These are phyloP conservation scores for Sarocladium brachiariae DNA, from an alignment of 2,329 filamentous ascomycete genomes.

Conservation along the genomic window DNA sequence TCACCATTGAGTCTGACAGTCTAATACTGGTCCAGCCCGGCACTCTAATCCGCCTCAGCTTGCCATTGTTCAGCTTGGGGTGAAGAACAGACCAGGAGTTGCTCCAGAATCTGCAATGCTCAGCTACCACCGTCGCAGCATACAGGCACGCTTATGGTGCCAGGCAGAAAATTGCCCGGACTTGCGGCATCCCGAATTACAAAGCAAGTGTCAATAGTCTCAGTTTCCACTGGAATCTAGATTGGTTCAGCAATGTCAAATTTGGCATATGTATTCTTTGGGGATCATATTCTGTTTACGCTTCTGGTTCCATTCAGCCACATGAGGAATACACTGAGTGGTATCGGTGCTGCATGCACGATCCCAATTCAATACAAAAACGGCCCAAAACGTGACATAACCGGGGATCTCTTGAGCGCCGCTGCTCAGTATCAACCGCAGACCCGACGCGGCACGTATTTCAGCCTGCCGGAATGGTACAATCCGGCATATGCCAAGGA, in stretches of 20 bases:
- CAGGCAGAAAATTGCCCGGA: no score
- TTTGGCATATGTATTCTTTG: constrained; percentile 57
- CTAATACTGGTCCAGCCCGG: constrained; percentile 8
- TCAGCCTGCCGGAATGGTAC: constrained; percentile 43
- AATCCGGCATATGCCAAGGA: constrained; percentile 37
- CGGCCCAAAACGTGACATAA: constrained; percentile 23
- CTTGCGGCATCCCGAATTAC: not conserved
- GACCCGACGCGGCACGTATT: constrained; percentile 27
- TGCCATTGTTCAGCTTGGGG: constrained; percentile 10
- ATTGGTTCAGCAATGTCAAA: constrained; percentile 49
- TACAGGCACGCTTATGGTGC: not conserved
- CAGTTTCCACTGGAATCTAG: constrained; percentile 34
- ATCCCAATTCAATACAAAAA: constrained; percentile 13
- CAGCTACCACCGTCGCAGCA: constrained; percentile 2
- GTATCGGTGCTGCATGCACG: no score
- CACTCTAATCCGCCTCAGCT: constrained; percentile 11
- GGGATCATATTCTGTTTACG: constrained; percentile 49
- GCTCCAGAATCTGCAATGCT: constrained; percentile 3
- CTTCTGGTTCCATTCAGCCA: constrained; percentile 12
- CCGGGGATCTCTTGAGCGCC: constrained; percentile 32
- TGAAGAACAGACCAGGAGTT: constrained; percentile 12
- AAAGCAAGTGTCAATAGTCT: constrained; percentile 19
- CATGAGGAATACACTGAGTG: no score
- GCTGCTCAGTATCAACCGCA: constrained; percentile 8
- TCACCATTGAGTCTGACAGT: constrained; percentile 5